Percentiles rank a stretch among this genome's conserved stretches.
Conservation (phyloP, 495 filamentous ascomycete species). For the Neurospora sp. region DNA sequence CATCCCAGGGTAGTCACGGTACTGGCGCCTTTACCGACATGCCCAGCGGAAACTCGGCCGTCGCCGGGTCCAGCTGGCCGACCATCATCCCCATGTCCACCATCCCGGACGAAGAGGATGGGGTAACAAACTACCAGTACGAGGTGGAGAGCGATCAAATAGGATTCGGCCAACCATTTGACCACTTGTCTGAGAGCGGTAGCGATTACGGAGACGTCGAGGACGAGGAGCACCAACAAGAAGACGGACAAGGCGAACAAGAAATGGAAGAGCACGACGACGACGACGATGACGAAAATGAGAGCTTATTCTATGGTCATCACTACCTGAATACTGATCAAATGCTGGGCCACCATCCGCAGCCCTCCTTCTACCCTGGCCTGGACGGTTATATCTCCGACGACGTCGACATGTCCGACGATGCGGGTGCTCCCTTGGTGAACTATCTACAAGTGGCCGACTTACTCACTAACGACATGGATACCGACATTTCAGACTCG, state of each 20-base stretch:
- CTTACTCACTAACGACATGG: constrained; percentile 15
- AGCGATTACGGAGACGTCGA: constrained; percentile 8
- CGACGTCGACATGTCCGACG: constrained; percentile 11
- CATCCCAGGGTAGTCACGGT: not conserved
- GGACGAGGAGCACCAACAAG: constrained; percentile 12
- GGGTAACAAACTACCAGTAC: not conserved
- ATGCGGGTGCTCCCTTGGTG: constrained; percentile 12
- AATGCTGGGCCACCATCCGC: not conserved
- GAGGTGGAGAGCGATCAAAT: not conserved
- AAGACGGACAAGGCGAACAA: constrained; percentile 11
- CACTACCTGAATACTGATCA: not conserved
- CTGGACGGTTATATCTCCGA: constrained; percentile 14
- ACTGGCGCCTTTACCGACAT: not conserved
- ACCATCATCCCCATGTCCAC: not conserved
- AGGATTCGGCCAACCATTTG: not conserved
- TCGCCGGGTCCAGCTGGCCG: not conserved
- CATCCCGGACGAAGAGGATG: not conserved
- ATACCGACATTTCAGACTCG: constrained; percentile 5
- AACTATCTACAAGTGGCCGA: constrained; percentile 7
- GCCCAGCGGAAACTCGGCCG: not conserved
- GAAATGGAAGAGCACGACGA: constrained; percentile 13
- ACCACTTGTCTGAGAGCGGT: not conserved
- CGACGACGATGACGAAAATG: constrained; percentile 9
- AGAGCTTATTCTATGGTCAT: not conserved
- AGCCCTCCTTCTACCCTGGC: constrained; percentile 1